These are phyloP conservation scores for Geranium brycei DNA, from an alignment of 345 rosid species.

Conservation along the genomic window DNA sequence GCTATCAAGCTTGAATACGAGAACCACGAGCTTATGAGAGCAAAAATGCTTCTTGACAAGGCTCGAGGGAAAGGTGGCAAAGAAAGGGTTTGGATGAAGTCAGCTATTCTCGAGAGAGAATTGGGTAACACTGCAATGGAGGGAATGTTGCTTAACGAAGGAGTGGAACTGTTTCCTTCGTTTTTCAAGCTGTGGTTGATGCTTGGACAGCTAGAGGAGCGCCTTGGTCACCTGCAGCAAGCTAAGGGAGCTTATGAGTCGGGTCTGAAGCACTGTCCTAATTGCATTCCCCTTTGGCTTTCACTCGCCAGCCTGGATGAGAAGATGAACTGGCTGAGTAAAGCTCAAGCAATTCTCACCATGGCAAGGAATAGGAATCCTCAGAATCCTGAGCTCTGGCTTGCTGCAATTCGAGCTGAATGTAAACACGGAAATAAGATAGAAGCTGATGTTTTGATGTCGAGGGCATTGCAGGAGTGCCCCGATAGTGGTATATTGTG, in stretches of 20 bases:
- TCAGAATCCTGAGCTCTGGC: slow-evolving; percentile 68
- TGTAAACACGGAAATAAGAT: slow-evolving; percentile 59
- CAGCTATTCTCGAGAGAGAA: slow-evolving; percentile 90
- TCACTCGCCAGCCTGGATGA: slow-evolving; percentile 70
- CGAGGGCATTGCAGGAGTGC: slow-evolving; percentile 90
- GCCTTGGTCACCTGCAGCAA: slow-evolving; percentile 39
- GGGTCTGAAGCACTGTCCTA: slow-evolving; percentile 60
- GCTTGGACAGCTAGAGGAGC: slow-evolving; percentile 91
- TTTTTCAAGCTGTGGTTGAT: slow-evolving; percentile 88
- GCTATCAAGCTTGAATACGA: slow-evolving; percentile 97
- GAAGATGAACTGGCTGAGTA: slow-evolving; percentile 57
- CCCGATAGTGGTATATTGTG: slow-evolving; percentile 79
- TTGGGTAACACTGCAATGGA: slow-evolving; percentile 62
- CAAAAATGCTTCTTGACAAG: slow-evolving; percentile 81
- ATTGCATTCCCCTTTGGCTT: slow-evolving; percentile 62
- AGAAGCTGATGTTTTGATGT: slow-evolving; percentile 75
- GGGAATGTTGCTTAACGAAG: slow-evolving; percentile 71
- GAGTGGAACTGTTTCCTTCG: slow-evolving; percentile 66
- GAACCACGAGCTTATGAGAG: slow-evolving; percentile 91
- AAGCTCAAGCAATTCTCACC: slow-evolving; percentile 83
- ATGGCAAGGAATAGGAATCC: slow-evolving; percentile 74
- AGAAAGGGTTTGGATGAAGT: slow-evolving; percentile 97
- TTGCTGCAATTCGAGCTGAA: slow-evolving; percentile 76
- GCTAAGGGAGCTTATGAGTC: slow-evolving; percentile 57
- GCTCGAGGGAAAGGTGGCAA: slow-evolving; percentile 94